phyloP scores from a whole-genome alignment of 1,284 basidiomycete genomes.

The Pyrrhoderma lamaoense region DNA sequence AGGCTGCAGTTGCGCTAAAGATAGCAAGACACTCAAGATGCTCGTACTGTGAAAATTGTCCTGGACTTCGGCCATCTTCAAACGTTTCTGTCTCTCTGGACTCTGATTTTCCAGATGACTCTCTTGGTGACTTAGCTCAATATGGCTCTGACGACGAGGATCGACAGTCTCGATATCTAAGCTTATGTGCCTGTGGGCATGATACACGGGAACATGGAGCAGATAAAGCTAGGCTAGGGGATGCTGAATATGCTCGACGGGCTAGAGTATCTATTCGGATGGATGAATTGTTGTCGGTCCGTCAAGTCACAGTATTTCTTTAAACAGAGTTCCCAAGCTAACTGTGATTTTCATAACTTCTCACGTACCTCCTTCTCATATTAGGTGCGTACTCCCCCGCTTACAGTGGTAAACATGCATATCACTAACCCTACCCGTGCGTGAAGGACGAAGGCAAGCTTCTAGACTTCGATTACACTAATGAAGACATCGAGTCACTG shows the following conservation, averaged over 20 bases:
- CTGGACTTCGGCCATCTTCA: constrained; percentile 60
- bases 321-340: no score
- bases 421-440: no score
- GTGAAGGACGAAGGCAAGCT: constrained; percentile 66
- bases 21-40: constrained; percentile 70
- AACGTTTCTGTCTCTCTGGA: constrained; percentile 50
- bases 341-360: no score
- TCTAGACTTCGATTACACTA: constrained; percentile 69
- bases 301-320: constrained; percentile 19
- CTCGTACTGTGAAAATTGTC: constrained; percentile 49
- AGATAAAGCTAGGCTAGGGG: constrained; percentile 46
- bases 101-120: constrained; percentile 40
- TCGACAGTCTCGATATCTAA: constrained; percentile 46
- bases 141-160: constrained; percentile 63
- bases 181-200: constrained; percentile 72
- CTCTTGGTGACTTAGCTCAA: constrained; percentile 45
- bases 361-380: no score
- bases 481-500: constrained; percentile 63
- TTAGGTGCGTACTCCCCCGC: no score
- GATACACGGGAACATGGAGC: constrained; percentile 62
- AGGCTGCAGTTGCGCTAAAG: constrained; percentile 52
- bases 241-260: constrained; percentile 60
- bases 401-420: no score
- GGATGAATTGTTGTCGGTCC: constrained; percentile 80
- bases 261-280: constrained; percentile 74